Base-by-base conservation (phyloP, 106 monocot species). In the Amphibolis antarctica region DNA sequence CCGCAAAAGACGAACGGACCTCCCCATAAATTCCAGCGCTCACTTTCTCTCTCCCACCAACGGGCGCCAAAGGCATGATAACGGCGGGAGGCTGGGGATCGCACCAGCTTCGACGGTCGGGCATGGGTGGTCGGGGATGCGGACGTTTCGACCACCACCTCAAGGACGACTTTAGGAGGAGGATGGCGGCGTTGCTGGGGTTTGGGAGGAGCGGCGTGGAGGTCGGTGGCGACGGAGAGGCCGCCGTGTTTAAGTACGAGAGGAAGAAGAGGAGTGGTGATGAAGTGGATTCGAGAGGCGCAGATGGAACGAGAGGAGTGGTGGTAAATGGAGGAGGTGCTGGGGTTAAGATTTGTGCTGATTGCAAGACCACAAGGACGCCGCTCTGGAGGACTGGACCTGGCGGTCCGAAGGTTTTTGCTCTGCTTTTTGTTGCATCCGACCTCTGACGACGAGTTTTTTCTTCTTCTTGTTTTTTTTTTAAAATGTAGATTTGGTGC, bases 331-430 rank as follows among this genome's bases (percentile, higher is more conserved):
- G 45, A 2, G 62, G 22, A 17, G 66, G 55, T 21, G 28, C 19
- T 28, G 43, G 23, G 12, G 18, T 4, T 5, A 67, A 55, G 54
- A 24, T 24, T 44, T 67, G 67, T 55, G 22, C 36, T 23, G 67
- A 55, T 20, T 67, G 67, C 13, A n/a, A 44, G 36, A 67, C 67
- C 1, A 55, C 43, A 0, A 55, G 29, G 55, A 67, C 67, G n/a
- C 67, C 67, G 42, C 67, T 67, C 11, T 67, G 67, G 67, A 67
- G 67, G 55, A 55, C 20, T 10, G 67, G 67, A 27, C 67, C 67
- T 13, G 22, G 10, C 55, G 67, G 67, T 42, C 62, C 62, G n/a
- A 63, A 63, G 62, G 62, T 63, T 55, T 20, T 10, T 36, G 36
- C 36, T 36, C 36, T 4, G 36, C 7, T 60, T 30, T 9, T 19